These are phyloP conservation scores for Phtheirospermum japonicum DNA, from an alignment of 257 asterid genomes.

Conservation along the genomic window DNA sequence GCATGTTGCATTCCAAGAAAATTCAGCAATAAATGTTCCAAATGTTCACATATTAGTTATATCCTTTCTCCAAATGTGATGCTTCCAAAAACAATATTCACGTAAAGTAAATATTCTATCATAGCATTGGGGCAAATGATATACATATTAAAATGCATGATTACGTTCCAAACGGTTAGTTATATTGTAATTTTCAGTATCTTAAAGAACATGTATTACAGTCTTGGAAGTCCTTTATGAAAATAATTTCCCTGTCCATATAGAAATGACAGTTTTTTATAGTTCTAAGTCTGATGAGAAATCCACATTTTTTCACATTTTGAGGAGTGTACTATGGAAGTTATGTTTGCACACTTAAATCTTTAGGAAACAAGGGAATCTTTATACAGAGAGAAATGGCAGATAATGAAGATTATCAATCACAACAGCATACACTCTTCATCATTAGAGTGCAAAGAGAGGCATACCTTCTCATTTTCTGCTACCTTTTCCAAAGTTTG, in stretches of 20 bases:
- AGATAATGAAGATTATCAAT: constrained; percentile 3
- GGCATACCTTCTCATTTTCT: constrained; percentile 73
- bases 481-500: constrained; percentile 77
- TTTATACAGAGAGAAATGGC: neutral
- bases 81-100: constrained; percentile 2
- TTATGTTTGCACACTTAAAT: constrained; percentile 3
- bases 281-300: constrained; percentile 8
- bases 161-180: neutral
- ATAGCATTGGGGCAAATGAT: constrained; percentile 8
- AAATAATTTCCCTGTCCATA: constrained; percentile 5
- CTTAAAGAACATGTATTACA: constrained; percentile 4
- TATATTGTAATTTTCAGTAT: neutral
- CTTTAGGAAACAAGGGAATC: constrained; percentile 1
- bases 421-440: constrained; percentile 14
- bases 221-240: neutral
- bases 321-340: neutral
- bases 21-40: constrained; percentile 17
- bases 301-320: neutral
- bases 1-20: constrained; percentile 20
- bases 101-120: neutral
- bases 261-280: constrained; percentile 7
- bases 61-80: constrained; percentile 24
- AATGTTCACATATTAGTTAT: constrained; percentile 4
- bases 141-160: constrained; percentile 18
- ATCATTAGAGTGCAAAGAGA: constrained; percentile 22